Conservation (phyloP, 345 rosid genomes). For the Eucalyptus polybractea region DNA sequence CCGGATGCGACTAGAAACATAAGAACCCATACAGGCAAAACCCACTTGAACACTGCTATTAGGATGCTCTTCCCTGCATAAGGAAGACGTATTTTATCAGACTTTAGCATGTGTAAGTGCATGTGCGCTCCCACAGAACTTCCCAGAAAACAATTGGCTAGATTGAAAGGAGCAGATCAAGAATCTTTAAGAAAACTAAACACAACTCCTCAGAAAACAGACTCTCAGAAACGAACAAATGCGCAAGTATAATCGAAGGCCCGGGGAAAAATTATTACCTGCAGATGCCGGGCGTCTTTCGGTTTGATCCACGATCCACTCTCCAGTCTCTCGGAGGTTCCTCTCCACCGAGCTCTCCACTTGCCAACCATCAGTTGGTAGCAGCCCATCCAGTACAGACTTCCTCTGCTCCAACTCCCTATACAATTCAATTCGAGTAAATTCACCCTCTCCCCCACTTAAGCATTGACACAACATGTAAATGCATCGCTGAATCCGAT, state of each 20-base stretch:
- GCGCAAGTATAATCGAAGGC: not conserved
- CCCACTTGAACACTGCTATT: constrained; percentile 30
- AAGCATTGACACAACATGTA: not conserved
- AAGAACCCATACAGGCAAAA: constrained; percentile 53
- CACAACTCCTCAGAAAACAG: not conserved
- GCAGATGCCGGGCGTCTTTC: constrained; percentile 42
- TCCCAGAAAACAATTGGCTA: not conserved
- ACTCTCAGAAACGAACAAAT: not conserved
- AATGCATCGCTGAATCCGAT: not conserved
- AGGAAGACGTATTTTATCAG: not conserved
- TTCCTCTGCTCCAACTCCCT: constrained; percentile 34
- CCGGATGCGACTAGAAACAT: constrained; percentile 52
- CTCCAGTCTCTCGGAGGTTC: constrained; percentile 66
- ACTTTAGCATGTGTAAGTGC: not conserved
- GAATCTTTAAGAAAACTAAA: not conserved
- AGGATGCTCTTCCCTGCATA: constrained; percentile 48
- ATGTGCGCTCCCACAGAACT: not conserved
- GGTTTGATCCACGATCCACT: constrained; percentile 29
- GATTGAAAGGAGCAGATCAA: not conserved
- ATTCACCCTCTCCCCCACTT: not conserved
- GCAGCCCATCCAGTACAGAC: constrained; percentile 30
- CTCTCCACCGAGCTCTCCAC: constrained; percentile 50
- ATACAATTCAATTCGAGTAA: not conserved
- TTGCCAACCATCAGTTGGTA: constrained; percentile 21
- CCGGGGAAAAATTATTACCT: constrained; percentile 9